phyloP scores from a whole-genome alignment of 2,329 filamentous ascomycete genomes.

The Chaetothyriales sp. region DNA sequence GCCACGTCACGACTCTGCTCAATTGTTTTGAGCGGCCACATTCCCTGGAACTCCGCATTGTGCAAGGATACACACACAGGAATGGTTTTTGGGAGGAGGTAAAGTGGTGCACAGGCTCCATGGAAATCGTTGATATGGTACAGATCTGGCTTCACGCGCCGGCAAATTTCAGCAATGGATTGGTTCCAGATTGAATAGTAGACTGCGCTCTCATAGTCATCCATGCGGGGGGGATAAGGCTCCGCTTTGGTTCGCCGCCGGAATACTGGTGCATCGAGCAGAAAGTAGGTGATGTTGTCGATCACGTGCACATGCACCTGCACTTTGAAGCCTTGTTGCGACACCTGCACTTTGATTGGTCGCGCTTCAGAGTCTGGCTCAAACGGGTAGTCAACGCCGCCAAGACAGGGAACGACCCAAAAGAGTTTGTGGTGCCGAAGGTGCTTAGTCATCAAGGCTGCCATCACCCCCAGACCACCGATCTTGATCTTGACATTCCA shows the following conservation, averaged over 20 bases:
- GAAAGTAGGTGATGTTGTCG: conserved; percentile 44
- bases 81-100: conserved; percentile 39
- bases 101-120: conserved; percentile 38
- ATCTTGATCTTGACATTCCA: conserved; percentile 49
- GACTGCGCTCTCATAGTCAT: conserved; percentile 43
- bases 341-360: conserved; percentile 39
- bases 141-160: conserved; percentile 36
- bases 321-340: conserved; percentile 39
- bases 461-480: conserved; percentile 46
- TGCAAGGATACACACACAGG: conserved; percentile 42
- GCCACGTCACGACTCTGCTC: conserved; percentile 40
- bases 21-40: conserved; percentile 43
- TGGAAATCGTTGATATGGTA: conserved; percentile 45
- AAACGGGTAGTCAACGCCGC: conserved; percentile 40
- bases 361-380: conserved; percentile 24
- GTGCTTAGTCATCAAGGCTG: conserved; percentile 44
- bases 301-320: conserved; percentile 40
- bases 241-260: conserved; percentile 40
- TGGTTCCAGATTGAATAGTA: conserved; percentile 47
- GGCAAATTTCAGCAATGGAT: conserved; percentile 42
- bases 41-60: conserved; percentile 45
- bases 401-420: conserved; percentile 38
- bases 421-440: conserved; percentile 41
- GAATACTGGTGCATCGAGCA: conserved; percentile 44
- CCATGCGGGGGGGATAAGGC: conserved; percentile 45